Evolutionary conservation across 768 basidiomycete species (phyloP), one percentile per base, ranked within the genome.

Genomic region (Serendipita indica): DNA sequence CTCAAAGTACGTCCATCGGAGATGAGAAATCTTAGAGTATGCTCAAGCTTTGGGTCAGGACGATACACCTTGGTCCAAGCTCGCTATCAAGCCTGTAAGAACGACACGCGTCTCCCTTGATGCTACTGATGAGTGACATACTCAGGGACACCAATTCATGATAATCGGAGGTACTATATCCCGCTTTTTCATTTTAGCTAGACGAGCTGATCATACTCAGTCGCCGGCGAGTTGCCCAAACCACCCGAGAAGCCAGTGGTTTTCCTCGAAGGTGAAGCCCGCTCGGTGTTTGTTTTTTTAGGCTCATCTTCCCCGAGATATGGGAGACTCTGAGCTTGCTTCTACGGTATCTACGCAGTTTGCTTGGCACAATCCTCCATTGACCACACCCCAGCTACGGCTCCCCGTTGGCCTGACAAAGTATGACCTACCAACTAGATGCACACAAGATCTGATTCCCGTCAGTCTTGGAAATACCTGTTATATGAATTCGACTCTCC

Each of bases 401-500:
- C 76, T 83, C 64, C 90, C 90, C 1, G 87, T 88, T 57, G 90
- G 90, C 14, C 72, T 94, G 56, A 75, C 73, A 66, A 94, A 94
- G 65, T 83, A 65, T 39, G 78, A 59, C 4, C 30, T 13, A n/a
- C 12, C 10, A 54, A 6, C 6, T 18, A 25, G n/a, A 13, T 14
- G 35, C 20, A 16, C 13, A 45, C 14, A 59, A 33, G 35, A 27
- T 45, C 7, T 37, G 54, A 59, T 52, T 2, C 37, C 22, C 54
- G 16, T 62, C n/a, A 81, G 79, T 66, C 73, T 93, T 34, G 92
- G 94, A 33, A 97, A 97, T 67, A 97, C 93, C 0, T 97, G 94
- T 66, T 99, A 99, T 72, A 90, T 97, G 85, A 98, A 94, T 67
- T 82, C 96, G 0, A 90, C 89, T 1, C 74, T 98, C 1, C 96